Evolutionary conservation across 495 filamentous ascomycete species (phyloP).

Genomic region (Aspergillus saccharolyticus): DNA sequence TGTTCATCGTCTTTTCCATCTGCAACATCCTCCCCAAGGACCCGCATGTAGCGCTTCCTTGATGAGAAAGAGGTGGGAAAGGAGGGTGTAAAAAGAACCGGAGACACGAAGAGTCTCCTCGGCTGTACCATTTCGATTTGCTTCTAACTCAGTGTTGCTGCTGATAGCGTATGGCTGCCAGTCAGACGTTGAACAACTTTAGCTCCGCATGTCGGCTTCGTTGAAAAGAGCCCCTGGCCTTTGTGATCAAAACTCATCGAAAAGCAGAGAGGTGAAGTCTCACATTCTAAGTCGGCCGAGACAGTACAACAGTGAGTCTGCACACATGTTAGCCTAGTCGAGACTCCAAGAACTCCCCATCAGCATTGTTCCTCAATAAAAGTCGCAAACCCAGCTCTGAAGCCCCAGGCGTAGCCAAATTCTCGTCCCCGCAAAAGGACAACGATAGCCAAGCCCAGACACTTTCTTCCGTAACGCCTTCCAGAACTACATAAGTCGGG

Average conservation of each 20-base stretch:
- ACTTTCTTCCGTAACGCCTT: background rate
- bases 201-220: background rate
- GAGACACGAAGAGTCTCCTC: constrained; percentile 8
- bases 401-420: background rate
- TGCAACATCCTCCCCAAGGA: constrained; percentile 39
- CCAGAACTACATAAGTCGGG: background rate
- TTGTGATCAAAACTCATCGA: background rate
- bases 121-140: constrained; percentile 18
- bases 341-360: background rate
- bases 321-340: background rate
- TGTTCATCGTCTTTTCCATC: background rate
- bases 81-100: constrained; percentile 9
- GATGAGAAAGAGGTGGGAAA: constrained; percentile 37
- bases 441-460: background rate
- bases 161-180: constrained; percentile 4
- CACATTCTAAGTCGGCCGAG: background rate
- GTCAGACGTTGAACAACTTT: constrained; percentile 1
- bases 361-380: background rate
- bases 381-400: background rate
- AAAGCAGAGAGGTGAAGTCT: background rate
- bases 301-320: background rate
- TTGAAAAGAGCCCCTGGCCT: background rate
- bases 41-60: constrained; percentile 38
- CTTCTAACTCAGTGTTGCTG: constrained; percentile 11
- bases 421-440: background rate